Evolutionary conservation across 1,139 yeast species (phyloP).

Genomic region (Blastobotrys serpentis): DNA sequence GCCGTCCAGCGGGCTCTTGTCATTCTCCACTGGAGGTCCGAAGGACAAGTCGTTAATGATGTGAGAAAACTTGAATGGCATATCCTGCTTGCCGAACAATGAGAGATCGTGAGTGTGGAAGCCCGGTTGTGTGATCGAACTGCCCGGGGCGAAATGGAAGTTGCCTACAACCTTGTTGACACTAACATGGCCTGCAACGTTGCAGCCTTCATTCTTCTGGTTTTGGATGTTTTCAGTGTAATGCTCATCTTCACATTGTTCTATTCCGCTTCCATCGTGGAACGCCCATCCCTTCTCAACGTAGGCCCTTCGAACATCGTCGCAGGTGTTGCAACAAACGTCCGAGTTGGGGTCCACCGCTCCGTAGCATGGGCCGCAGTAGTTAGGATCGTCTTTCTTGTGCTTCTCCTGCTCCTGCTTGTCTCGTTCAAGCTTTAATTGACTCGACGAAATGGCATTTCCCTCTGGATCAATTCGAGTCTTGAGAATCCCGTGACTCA

Average conservation of each 20-base stretch:
- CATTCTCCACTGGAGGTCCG: constrained; percentile 55
- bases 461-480: constrained; percentile 57
- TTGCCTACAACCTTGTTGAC: constrained; percentile 88
- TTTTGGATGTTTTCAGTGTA: constrained; percentile 61
- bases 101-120: constrained; percentile 83
- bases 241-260: constrained; percentile 88
- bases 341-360: constrained; percentile 53
- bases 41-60: constrained; percentile 76
- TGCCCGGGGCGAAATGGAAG: constrained; percentile 94
- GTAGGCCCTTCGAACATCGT: constrained; percentile 76
- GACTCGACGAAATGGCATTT: constrained; percentile 39
- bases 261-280: constrained; percentile 79
- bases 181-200: constrained; percentile 73
- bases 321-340: constrained; percentile 82
- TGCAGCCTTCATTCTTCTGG: constrained; percentile 79
- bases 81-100: constrained; percentile 54
- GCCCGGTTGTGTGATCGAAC: constrained; percentile 52
- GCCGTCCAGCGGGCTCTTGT: constrained; percentile 68
- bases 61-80: constrained; percentile 65
- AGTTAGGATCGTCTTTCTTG: constrained; percentile 42
- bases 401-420: constrained; percentile 24
- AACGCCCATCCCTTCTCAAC: constrained; percentile 81
- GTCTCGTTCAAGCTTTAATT: constrained; percentile 37
- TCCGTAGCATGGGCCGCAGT: constrained; percentile 93
- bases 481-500: constrained; percentile 70